These are phyloP conservation scores for Annona cherimola DNA, from an alignment of 164 flowering plant species.

Conservation along the genomic window DNA sequence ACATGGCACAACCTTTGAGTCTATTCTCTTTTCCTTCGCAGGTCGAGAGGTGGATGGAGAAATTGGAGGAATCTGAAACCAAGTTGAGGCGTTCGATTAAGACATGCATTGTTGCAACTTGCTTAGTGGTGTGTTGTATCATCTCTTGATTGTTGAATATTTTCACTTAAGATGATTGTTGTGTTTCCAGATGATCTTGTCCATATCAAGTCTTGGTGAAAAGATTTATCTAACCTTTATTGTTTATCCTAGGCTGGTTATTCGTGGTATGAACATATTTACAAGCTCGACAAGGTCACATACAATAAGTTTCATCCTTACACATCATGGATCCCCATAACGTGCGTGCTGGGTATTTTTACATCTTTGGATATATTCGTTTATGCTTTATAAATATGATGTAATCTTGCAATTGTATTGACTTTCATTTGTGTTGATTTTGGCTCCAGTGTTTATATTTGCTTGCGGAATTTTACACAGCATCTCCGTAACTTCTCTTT, in stretches of 20 bases:
- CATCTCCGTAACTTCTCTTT: constrained; percentile 75
- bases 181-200: not conserved
- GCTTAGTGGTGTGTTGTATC: constrained; percentile 55
- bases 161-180: not conserved
- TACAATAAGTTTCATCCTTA: constrained; percentile 94
- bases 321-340: constrained; percentile 99
- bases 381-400: not conserved
- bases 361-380: not conserved
- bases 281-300: constrained; percentile 88
- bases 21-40: constrained; percentile 16
- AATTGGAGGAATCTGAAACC: constrained; percentile 82
- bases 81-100: constrained; percentile 59
- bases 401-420: constrained; percentile 7
- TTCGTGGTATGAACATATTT: constrained; percentile 86
- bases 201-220: constrained; percentile 2
- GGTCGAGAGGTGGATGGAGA: constrained; percentile 98
- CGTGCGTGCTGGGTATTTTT: constrained; percentile 47
- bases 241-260: constrained; percentile 57
- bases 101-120: constrained; percentile 49
- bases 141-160: constrained; percentile 7
- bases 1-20: constrained; percentile 2
- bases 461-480: constrained; percentile 88
- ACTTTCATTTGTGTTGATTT: constrained; percentile 12
- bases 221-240: constrained; percentile 1
- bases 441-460: constrained; percentile 77